Conservation (phyloP, 2,329 filamentous ascomycete genomes). For the Venturia oleaginea region DNA sequence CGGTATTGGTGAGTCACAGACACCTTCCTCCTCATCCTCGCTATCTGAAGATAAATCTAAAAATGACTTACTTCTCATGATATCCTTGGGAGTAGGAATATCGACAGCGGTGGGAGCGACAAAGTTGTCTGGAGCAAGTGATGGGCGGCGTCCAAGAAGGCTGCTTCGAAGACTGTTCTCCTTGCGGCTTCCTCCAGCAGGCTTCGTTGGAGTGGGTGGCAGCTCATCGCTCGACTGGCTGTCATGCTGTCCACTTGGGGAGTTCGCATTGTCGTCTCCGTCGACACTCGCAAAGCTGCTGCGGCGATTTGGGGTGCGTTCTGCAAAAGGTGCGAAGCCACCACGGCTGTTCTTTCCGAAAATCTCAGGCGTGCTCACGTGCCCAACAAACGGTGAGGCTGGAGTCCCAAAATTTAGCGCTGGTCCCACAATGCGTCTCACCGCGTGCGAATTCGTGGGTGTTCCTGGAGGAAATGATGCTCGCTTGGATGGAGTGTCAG, state of each 20-base stretch:
- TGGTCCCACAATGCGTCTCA: constrained; percentile 53
- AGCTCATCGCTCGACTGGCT: constrained; percentile 61
- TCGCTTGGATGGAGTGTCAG: constrained; percentile 95
- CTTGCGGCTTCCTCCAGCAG: constrained; percentile 33
- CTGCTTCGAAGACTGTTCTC: constrained; percentile 43
- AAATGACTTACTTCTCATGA: constrained; percentile 29
- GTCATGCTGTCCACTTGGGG: constrained; percentile 47
- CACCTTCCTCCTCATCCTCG: constrained; percentile 26
- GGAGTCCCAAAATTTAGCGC: constrained; percentile 68
- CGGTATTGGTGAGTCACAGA: constrained; percentile 26
- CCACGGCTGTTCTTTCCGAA: constrained; percentile 51
- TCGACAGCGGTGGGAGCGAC: constrained; percentile 27
- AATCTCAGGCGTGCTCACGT: constrained; percentile 52
- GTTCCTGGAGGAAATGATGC: constrained; percentile 59
- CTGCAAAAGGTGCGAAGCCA: constrained; percentile 17
- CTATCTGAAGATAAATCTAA: constrained; percentile 14
- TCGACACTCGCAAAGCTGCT: constrained; percentile 75
- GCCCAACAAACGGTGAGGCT: constrained; percentile 70
- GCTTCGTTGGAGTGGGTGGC: constrained; percentile 92
- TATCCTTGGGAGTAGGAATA: constrained; percentile 22
- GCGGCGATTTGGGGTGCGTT: constrained; percentile 34
- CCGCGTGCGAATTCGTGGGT: constrained; percentile 43
- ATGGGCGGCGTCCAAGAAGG: constrained; percentile 38
- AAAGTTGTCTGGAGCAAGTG: constrained; percentile 39
- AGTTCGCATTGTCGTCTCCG: constrained; percentile 60